Percentiles rank a stretch among this genome's conserved stretches.
Evolutionary conservation across 1,284 basidiomycete species (phyloP).

Genomic region (Leccinum cinnamomeum): DNA sequence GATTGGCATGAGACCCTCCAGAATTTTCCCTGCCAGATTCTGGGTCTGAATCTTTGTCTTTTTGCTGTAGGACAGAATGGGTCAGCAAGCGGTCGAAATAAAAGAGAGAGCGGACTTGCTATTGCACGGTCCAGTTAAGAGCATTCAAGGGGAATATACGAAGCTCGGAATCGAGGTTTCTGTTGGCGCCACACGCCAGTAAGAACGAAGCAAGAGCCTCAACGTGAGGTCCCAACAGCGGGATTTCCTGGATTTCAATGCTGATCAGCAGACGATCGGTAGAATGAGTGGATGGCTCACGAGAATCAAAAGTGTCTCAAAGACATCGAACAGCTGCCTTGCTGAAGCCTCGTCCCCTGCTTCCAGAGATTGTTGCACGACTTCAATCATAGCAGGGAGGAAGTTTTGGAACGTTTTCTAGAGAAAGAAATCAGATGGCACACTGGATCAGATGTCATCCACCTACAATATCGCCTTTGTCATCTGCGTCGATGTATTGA

Average conservation of each 20-base stretch:
- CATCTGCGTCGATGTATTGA: slow-evolving; percentile 88
- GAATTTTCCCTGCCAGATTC: slow-evolving; percentile 85
- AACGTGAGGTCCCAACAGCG: slow-evolving; percentile 87
- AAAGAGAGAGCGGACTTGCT: slow-evolving; percentile 46
- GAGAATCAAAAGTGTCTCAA: slow-evolving; percentile 94
- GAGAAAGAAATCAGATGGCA: slow-evolving; percentile 5
- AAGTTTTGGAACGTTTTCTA: slow-evolving; percentile 89
- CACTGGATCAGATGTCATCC: not conserved
- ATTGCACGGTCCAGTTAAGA: slow-evolving; percentile 94
- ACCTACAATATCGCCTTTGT: slow-evolving; percentile 85
- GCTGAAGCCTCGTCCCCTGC: slow-evolving; percentile 79
- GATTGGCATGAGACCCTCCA: slow-evolving; percentile 92
- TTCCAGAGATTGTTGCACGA: slow-evolving; percentile 88
- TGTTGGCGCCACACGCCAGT: slow-evolving; percentile 82
- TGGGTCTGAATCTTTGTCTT: slow-evolving; percentile 52
- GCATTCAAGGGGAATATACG: slow-evolving; percentile 93
- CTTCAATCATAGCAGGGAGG: slow-evolving; percentile 88
- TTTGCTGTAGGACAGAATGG: slow-evolving; percentile 60
- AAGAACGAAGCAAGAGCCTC: slow-evolving; percentile 90
- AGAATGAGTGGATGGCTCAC: slow-evolving; percentile 41
- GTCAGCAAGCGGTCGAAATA: not conserved
- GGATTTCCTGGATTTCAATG: slow-evolving; percentile 68
- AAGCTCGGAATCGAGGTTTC: slow-evolving; percentile 75
- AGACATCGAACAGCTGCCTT: slow-evolving; percentile 91
- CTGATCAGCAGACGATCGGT: slow-evolving; percentile 1